Conservation (phyloP, 1,139 yeast genomes). For the Kodamaea derodonti region DNA sequence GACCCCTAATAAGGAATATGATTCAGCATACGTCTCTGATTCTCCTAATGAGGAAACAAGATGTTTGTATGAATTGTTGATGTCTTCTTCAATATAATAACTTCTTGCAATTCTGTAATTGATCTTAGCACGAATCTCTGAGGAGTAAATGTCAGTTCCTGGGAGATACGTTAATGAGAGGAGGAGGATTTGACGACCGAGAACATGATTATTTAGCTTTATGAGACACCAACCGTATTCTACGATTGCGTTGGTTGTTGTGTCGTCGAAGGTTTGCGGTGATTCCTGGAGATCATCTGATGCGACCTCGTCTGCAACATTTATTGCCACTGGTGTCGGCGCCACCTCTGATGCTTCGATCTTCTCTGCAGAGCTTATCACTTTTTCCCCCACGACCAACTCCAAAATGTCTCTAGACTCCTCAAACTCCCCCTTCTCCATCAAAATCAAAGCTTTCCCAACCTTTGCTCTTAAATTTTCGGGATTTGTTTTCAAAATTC, state of each 20-base stretch:
- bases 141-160: slow-evolving; percentile 50
- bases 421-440: slow-evolving; percentile 57
- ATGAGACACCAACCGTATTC: slow-evolving; percentile 82
- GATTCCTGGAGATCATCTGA: too few relatives aligned
- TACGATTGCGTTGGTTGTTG: slow-evolving; percentile 47
- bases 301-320: neutral
- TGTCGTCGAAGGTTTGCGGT: neutral
- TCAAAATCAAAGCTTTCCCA: slow-evolving; percentile 76
- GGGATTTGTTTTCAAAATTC: slow-evolving; percentile 51
- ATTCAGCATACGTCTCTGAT: slow-evolving; percentile 63
- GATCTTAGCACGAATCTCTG: slow-evolving; percentile 53
- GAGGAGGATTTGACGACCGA: slow-evolving; percentile 53
- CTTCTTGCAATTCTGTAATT: slow-evolving; percentile 75
- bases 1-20: slow-evolving; percentile 76
- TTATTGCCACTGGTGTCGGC: neutral
- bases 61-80: slow-evolving; percentile 44
- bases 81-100: slow-evolving; percentile 26
- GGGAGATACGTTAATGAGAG: slow-evolving; percentile 39
- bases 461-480: slow-evolving; percentile 58
- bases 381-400: slow-evolving; percentile 35
- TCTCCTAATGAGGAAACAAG: slow-evolving; percentile 63
- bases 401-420: slow-evolving; percentile 53
- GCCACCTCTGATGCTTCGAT: slow-evolving; percentile 25
- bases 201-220: slow-evolving; percentile 44
- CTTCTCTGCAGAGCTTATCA: neutral